Evolutionary conservation across 345 rosid species (phyloP), one percentile per base, ranked within the genome.

Genomic region (Luvunga scandens): DNA sequence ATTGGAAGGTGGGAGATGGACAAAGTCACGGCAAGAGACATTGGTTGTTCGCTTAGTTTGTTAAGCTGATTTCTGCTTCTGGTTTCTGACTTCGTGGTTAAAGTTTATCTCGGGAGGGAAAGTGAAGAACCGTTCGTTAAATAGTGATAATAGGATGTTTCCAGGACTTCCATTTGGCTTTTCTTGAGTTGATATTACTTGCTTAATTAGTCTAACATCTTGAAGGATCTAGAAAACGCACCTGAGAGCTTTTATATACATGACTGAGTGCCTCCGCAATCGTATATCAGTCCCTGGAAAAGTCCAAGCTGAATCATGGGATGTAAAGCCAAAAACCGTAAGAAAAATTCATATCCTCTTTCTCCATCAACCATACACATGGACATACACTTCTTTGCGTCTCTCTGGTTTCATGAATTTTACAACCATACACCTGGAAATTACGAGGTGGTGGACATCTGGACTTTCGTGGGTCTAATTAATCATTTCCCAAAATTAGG

Each of bases 1-100:
- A 81, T 42, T 34, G 90, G 86, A 75, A 79, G 60, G 81, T 75
- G 84, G 59, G 83, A 69, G 71, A 80, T 71, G 6, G 83, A 71
- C 30, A 85, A 73, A 78, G 90, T 82, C 5, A 90, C 77, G 60
- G 89, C 82, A 45, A 83, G 77, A n/a, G 90, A 78, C 92, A 87
- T 88, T 38, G 28, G 10, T 18, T 39, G 34, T 28, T 76, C 19
- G 10, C 48, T 57, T 69, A 30, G 27, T 24, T 7, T 24, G 55
- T 7, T 33, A 59, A 64, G 27, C 18, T 57, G 25, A 16, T 75
- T 19, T 55, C 22, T 70, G 73, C 25, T 33, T 21, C 21, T 19
- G 50, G 18, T 7, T 2, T 31, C 18, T 74, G 36, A n/a, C 55
- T 48, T 22, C 24, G 39, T 68, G 39, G 55, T 53, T 21, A 21